These are phyloP conservation scores for rapeseed (Brassica napus) DNA, from an alignment of 345 rosid species.

Conservation along the genomic window DNA sequence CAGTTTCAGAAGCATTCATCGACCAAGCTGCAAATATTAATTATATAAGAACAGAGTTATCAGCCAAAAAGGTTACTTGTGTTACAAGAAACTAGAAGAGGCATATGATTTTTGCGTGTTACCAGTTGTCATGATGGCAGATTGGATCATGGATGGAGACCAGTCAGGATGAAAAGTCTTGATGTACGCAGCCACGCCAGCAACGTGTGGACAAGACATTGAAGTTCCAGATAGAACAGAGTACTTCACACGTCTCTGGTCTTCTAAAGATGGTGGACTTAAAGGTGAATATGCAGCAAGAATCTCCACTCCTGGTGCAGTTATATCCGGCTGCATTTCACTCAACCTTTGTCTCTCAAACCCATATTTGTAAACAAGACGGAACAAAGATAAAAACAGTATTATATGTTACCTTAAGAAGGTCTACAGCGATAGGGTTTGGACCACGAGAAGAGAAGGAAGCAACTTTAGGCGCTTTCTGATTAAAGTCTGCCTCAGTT, in stretches of 20 bases:
- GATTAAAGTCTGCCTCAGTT: constrained; percentile 24
- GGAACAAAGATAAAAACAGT: neutral
- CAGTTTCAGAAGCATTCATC: constrained; percentile 33
- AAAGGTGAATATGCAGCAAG: constrained; percentile 45
- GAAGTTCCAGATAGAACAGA: constrained; percentile 49
- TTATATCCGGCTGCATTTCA: constrained; percentile 48
- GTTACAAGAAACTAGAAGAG: constrained; percentile 1
- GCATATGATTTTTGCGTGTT: neutral
- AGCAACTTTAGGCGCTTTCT: constrained; percentile 33
- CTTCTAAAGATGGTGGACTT: constrained; percentile 14
- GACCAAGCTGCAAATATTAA: constrained; percentile 39
- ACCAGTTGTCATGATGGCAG: constrained; percentile 70
- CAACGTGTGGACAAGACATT: constrained; percentile 59
- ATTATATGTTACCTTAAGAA: constrained; percentile 33
- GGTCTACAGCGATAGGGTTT: constrained; percentile 15
- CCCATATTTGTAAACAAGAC: neutral
- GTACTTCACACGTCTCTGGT: constrained; percentile 29
- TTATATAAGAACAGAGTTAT: constrained; percentile 1
- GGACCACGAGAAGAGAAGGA: constrained; percentile 45
- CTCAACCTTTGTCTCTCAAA: neutral
- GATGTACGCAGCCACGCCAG: constrained; percentile 50
- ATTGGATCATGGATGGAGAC: constrained; percentile 59
- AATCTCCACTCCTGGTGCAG: constrained; percentile 51
- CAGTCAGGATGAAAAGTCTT: constrained; percentile 49
- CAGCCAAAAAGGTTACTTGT: neutral